Conservation (phyloP, 192 early-diverging fungal genomes). For the Mortierella antarctica region DNA sequence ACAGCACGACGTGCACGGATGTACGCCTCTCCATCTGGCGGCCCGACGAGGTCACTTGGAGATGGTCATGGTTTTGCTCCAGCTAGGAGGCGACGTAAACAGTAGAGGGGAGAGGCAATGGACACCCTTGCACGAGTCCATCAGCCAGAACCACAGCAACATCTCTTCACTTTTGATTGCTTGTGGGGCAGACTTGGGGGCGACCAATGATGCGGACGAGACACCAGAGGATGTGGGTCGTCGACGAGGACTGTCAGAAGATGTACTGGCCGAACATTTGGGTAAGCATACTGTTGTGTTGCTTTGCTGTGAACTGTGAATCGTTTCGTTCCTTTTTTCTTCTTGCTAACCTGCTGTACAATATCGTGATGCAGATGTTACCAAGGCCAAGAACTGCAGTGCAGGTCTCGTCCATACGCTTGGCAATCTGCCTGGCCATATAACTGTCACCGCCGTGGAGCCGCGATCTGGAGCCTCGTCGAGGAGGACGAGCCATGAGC, state of each 20-base stretch:
- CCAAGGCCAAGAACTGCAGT: constrained; percentile 26
- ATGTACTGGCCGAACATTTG: constrained; percentile 28
- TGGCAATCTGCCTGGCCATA: constrained; percentile 18
- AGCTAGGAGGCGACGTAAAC: constrained; percentile 69
- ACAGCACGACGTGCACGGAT: constrained; percentile 61
- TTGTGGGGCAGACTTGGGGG: constrained; percentile 34
- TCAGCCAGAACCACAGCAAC: constrained; percentile 45
- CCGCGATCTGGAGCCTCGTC: constrained; percentile 31
- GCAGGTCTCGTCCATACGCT: constrained; percentile 31
- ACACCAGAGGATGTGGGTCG: constrained; percentile 44
- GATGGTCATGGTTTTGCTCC: constrained; percentile 62
- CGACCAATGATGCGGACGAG: constrained; percentile 33
- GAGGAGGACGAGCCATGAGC: constrained; percentile 34
- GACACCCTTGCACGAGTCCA: constrained; percentile 56
- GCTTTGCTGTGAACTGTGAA: neutral
- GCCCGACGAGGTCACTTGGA: constrained; percentile 65
- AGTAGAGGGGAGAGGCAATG: constrained; percentile 61
- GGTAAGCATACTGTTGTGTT: constrained; percentile 4
- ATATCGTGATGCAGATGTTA: constrained; percentile 6
- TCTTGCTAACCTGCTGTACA: neutral
- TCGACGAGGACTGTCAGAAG: constrained; percentile 19
- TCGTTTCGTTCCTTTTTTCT: constrained; percentile 3
- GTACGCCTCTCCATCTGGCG: constrained; percentile 76
- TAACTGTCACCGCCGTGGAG: constrained; percentile 3
- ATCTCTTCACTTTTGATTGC: constrained; percentile 43